These are phyloP conservation scores for Euphorbia pulcherrima DNA, from an alignment of 345 rosid genomes.

Conservation along the genomic window DNA sequence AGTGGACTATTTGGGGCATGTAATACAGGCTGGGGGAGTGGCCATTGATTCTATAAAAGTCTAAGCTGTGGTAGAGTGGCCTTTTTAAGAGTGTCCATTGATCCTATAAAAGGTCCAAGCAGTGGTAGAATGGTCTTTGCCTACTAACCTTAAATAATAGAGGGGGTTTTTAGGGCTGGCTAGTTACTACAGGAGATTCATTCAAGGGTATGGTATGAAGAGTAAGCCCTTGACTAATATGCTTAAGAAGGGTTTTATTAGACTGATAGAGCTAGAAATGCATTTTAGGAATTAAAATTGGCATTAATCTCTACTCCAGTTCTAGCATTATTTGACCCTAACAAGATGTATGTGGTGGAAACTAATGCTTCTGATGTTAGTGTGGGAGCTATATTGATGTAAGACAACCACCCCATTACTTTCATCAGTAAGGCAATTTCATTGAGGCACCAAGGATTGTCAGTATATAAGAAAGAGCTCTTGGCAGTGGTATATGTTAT, in stretches of 20 bases:
- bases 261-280: no score
- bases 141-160: no score
- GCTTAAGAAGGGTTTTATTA: neutral
- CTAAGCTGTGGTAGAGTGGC: no score
- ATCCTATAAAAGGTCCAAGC: no score
- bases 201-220: neutral
- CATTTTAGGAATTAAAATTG: neutral
- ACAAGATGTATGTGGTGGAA: neutral
- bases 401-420: neutral
- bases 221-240: neutral
- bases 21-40: no score
- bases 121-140: no score
- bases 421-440: neutral
- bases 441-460: neutral
- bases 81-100: no score
- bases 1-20: no score
- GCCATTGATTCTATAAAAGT: no score
- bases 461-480: conserved; percentile 5
- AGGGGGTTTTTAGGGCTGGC: no score
- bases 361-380: neutral
- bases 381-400: neutral
- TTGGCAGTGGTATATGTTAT: neutral
- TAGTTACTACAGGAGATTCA: neutral
- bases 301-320: neutral
- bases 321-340: neutral